Conservation (phyloP, 2,329 filamentous ascomycete species). For the Cryphonectria japonica region DNA sequence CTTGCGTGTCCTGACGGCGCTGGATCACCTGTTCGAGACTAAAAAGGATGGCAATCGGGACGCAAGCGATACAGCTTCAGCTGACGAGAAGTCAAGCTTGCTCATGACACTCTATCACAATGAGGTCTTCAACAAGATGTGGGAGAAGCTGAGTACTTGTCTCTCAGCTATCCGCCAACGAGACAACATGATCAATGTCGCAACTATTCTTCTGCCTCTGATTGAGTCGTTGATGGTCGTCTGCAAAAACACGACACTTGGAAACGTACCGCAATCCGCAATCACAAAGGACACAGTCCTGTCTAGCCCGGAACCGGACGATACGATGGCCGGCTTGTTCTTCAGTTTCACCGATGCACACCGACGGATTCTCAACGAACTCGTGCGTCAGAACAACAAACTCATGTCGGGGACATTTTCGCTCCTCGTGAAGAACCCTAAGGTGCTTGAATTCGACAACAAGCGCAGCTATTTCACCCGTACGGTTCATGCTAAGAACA, state of each 20-base stretch:
- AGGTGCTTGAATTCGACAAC: conserved; percentile 98
- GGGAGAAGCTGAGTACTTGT: conserved; percentile 89
- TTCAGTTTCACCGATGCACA: conserved; percentile 98
- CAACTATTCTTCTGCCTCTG: conserved; percentile 89
- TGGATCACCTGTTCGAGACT: conserved; percentile 93
- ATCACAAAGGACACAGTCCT: conserved; percentile 69
- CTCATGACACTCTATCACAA: conserved; percentile 89
- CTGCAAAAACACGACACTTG: conserved; percentile 92
- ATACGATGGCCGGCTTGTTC: conserved; percentile 85
- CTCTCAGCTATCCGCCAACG: conserved; percentile 85
- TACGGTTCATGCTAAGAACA: conserved; percentile 75
- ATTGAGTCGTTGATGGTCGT: conserved; percentile 99
- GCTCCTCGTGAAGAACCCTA: conserved; percentile 94
- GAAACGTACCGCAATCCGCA: conserved; percentile 59
- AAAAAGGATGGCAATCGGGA: conserved; percentile 54
- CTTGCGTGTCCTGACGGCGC: conserved; percentile 85
- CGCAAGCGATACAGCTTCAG: conserved; percentile 28
- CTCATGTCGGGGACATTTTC: conserved; percentile 99
- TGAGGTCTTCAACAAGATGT: conserved; percentile 84
- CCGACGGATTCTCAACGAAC: conserved; percentile 95
- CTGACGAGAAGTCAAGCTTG: conserved; percentile 75
- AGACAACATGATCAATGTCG: conserved; percentile 95
- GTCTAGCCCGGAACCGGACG: conserved; percentile 77
- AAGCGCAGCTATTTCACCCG: conserved; percentile 99
- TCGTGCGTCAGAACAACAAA: conserved; percentile 95